phyloP scores from a whole-genome alignment of 805 yeast genomes.

The Wickerhamiella azyma region DNA sequence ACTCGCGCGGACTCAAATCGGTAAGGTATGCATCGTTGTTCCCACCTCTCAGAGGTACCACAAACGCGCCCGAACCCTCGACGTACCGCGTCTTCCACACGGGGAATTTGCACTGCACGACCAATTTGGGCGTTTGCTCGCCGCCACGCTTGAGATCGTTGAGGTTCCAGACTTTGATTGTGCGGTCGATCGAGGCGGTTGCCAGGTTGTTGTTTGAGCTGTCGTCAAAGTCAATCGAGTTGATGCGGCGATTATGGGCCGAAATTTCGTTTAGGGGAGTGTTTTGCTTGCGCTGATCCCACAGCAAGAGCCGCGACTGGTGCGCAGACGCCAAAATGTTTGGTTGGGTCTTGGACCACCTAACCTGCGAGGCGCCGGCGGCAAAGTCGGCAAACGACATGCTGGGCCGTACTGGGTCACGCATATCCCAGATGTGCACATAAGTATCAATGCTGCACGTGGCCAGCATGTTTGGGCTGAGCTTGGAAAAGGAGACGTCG shows the following conservation, averaged over 20 bases:
- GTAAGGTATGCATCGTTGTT: conserved; percentile 45
- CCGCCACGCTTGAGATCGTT: conserved; percentile 23
- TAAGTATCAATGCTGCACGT: conserved; percentile 89
- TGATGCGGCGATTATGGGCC: conserved; percentile 78
- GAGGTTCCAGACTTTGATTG: conserved; percentile 73
- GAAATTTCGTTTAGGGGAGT: conserved; percentile 50
- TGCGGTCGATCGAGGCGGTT: conserved; percentile 75
- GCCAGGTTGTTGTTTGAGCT: conserved; percentile 46
- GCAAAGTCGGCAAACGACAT: conserved; percentile 84
- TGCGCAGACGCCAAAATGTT: conserved; percentile 76
- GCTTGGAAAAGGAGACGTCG: conserved; percentile 85
- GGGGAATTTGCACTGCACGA: conserved; percentile 65
- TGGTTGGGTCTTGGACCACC: conserved; percentile 74
- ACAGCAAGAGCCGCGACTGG: conserved; percentile 61
- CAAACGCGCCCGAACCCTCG: conserved; percentile 63
- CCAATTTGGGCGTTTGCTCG: conserved; percentile 36
- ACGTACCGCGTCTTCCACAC: conserved; percentile 77
- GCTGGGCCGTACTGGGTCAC: conserved; percentile 59
- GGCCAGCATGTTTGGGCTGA: conserved; percentile 72
- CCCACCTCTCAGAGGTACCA: conserved; percentile 87
- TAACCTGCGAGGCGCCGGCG: conserved; percentile 89
- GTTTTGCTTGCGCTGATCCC: conserved; percentile 84
- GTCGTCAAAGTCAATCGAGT: conserved; percentile 75
- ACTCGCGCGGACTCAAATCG: conserved; percentile 6
- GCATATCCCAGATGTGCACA: conserved; percentile 80